Percentiles rank a stretch among this genome's conserved stretches.
Conservation (phyloP, 805 yeast genomes). For the Starmerella scarabaei region DNA sequence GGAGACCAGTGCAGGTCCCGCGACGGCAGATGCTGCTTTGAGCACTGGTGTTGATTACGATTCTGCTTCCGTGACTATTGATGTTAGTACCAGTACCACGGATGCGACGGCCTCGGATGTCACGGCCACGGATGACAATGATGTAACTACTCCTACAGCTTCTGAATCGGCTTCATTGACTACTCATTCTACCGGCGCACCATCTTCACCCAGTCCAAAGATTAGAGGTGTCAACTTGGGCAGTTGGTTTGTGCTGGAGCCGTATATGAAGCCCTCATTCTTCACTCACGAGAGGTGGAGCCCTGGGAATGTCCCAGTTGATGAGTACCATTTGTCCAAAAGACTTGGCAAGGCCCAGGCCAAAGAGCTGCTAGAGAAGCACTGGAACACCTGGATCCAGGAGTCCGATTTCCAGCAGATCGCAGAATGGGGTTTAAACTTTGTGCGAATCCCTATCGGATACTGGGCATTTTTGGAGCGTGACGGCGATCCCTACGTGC, state of each 20-base stretch:
- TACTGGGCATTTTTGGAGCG: conserved; percentile 53
- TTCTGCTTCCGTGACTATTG: too few species aligned
- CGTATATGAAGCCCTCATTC: conserved; percentile 69
- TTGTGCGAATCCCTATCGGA: conserved; percentile 65
- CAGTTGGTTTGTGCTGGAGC: conserved; percentile 81
- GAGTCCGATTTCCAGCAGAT: conserved; percentile 55
- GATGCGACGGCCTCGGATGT: too few species aligned
- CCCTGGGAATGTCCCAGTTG: conserved; percentile 35
- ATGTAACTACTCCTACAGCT: too few species aligned
- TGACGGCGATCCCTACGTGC: conserved; percentile 23
- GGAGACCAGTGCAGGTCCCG: too few species aligned
- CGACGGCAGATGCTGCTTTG: too few species aligned
- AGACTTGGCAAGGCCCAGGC: conserved; percentile 41
- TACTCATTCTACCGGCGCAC: too few species aligned
- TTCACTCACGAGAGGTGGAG: conserved; percentile 28
- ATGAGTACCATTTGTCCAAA: conserved; percentile 50
- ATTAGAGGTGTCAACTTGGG: conserved; percentile 64
- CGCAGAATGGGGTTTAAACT: conserved; percentile 49
- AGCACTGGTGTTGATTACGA: too few species aligned
- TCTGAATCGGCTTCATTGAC: too few species aligned
- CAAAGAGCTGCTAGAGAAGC: conserved; percentile 36
- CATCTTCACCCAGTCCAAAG: conserved; percentile 22
- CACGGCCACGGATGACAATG: too few species aligned
- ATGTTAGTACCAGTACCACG: too few species aligned
- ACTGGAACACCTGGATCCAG: conserved; percentile 57